These are phyloP conservation scores for Puccinia brachypodii DNA, from an alignment of 1,284 basidiomycete species.

Conservation along the genomic window DNA sequence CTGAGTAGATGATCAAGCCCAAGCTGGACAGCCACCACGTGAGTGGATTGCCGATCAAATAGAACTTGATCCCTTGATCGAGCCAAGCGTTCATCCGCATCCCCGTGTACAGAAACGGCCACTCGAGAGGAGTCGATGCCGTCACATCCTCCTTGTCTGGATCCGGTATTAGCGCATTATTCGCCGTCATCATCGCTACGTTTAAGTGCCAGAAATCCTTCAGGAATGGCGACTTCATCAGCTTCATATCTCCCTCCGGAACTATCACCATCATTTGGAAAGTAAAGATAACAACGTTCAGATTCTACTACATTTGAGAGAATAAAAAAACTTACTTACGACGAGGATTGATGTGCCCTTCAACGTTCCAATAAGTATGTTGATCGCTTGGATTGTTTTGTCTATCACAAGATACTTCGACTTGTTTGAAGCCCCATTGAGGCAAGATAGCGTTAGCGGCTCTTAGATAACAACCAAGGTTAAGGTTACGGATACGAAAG, in stretches of 20 bases:
- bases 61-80: conserved; percentile 83
- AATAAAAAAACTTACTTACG: conserved; percentile 63
- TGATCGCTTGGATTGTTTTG: conserved; percentile 77
- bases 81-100: conserved; percentile 98
- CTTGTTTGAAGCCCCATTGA: conserved; percentile 99
- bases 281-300: neutral
- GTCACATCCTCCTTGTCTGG: conserved; percentile 98
- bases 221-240: conserved; percentile 87
- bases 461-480: conserved; percentile 80
- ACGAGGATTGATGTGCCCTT: conserved; percentile 91
- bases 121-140: conserved; percentile 85
- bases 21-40: conserved; percentile 83
- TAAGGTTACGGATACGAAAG: conserved; percentile 76
- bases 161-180: conserved; percentile 94
- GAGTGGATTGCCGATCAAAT: conserved; percentile 85
- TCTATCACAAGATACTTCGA: conserved; percentile 91
- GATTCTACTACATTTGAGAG: neutral
- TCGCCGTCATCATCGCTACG: conserved; percentile 99
- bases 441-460: conserved; percentile 87
- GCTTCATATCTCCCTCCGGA: conserved; percentile 74
- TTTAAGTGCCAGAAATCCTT: conserved; percentile 98
- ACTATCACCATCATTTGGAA: conserved; percentile 61
- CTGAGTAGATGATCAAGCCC: conserved; percentile 66
- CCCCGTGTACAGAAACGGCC: conserved; percentile 86
- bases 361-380: conserved; percentile 97